Evolutionary conservation across 768 basidiomycete species (phyloP), one percentile per base, ranked within the genome.

Genomic region (Agaricus blazei): DNA sequence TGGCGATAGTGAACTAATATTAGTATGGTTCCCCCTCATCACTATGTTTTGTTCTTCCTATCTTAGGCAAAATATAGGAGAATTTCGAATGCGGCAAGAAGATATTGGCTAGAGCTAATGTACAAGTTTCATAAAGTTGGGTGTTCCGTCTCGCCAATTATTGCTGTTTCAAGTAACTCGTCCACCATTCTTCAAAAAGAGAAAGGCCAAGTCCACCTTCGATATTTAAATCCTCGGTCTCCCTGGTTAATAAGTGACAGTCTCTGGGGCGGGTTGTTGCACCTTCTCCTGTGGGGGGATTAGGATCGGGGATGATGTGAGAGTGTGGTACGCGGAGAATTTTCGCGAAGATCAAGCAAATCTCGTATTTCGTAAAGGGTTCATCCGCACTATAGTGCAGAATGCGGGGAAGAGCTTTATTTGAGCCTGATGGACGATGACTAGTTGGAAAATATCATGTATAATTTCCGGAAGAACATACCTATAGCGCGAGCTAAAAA

Each of bases 321-420:
- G 61, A 66, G 63, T 90, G 88, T 9, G 90, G 79, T 0, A 92
- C 70, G 4, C 76, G 72, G 31, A 96, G 80, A 49, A 91, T 77
- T 56, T 76, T 77, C 8, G 88, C 82, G 61, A 93, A 90, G 37
- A 88, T 74, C 28, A 90, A 73, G 65, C 91, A 93, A 60, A 98
- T 97, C 62, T 89, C 88, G 71, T 94, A 97, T 72, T 98, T 98
- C 8, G 94, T 97, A 66, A 87, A 84, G 1, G 88, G 83, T 63
- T 91, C 87, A 15, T 82, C 79, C 2, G 82, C 83, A 3, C 93
- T 88, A 68, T 92, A 98, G 69, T 98, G 96, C 3, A 98, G 59
- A 49, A 97, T 86, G 0, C 80, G 74, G 0, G 91, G 90, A 19
- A 90, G 72, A 1, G 75, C 51, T 37, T 62, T 68, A 53, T 74